A percentile compares a stretch with the other conserved stretches of the same genome.
Conservation (phyloP, 257 asterid species). For the Rauvolfia tetraphylla region DNA sequence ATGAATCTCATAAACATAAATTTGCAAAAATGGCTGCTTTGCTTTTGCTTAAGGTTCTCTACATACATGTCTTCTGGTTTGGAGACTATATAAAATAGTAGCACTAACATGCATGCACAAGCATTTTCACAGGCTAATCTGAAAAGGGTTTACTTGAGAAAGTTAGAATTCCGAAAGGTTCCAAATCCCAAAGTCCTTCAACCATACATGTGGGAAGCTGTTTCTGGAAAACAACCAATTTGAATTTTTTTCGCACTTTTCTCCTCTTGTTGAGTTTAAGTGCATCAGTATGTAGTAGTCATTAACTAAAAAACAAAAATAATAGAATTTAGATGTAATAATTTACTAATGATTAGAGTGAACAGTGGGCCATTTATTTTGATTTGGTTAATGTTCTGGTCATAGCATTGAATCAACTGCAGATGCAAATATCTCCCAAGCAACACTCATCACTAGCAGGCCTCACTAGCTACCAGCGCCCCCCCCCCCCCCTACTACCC, state of each 20-base stretch:
- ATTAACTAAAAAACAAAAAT: background rate
- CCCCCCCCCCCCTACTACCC: background rate
- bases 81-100: slow-evolving; percentile 11
- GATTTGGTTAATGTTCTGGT: background rate
- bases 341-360: slow-evolving; percentile 16
- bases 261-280: background rate
- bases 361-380: background rate
- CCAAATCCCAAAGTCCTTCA: background rate
- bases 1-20: background rate
- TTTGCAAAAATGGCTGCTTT: background rate
- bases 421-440: slow-evolving; percentile 1
- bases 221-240: background rate
- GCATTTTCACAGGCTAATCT: background rate
- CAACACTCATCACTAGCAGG: background rate
- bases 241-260: background rate
- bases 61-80: slow-evolving; percentile 7
- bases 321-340: background rate
- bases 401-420: background rate
- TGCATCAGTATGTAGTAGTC: background rate
- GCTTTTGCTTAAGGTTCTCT: slow-evolving; percentile 9
- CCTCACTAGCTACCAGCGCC: background rate
- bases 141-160: background rate
- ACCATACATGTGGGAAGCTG: background rate
- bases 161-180: background rate
- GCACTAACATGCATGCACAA: slow-evolving; percentile 19